Percentiles rank a stretch among this genome's conserved stretches.
These are phyloP conservation scores for Xerocomus nothofagi DNA, from an alignment of 1,284 basidiomycete species.

Conservation along the genomic window DNA sequence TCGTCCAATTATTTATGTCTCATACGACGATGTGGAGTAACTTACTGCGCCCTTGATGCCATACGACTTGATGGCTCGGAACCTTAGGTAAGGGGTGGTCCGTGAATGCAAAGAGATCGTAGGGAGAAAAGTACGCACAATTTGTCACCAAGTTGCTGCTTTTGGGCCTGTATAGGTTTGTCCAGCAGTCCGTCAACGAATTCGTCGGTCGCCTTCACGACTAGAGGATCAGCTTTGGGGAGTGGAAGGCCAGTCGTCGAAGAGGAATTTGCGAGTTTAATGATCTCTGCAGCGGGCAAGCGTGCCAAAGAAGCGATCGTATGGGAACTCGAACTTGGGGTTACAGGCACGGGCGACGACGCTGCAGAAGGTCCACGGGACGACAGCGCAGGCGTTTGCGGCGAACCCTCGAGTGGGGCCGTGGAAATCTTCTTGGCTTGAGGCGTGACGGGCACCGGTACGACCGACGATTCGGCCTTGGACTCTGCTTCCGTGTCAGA, in stretches of 20 bases:
- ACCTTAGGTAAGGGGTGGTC: constrained; percentile 41
- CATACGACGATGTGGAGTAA: constrained; percentile 5
- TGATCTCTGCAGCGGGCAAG: constrained; percentile 69
- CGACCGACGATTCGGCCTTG: constrained; percentile 23
- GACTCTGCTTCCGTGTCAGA: constrained; percentile 56
- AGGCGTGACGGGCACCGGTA: constrained; percentile 52
- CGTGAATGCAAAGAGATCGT: neutral
- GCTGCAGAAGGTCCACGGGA: constrained; percentile 69
- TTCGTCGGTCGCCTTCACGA: constrained; percentile 70
- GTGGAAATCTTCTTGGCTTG: constrained; percentile 56
- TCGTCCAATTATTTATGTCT: neutral
- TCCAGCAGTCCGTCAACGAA: constrained; percentile 73
- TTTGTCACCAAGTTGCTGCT: constrained; percentile 81
- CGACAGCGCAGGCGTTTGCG: constrained; percentile 70
- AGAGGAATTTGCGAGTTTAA: constrained; percentile 57
- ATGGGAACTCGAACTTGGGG: constrained; percentile 45
- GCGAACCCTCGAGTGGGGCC: constrained; percentile 48
- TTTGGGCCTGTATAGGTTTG: constrained; percentile 66
- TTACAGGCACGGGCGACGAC: constrained; percentile 63
- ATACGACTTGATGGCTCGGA: constrained; percentile 76
- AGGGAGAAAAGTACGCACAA: constrained; percentile 47
- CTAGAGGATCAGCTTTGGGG: constrained; percentile 67
- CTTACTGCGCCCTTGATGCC: constrained; percentile 77
- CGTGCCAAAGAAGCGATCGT: constrained; percentile 61
- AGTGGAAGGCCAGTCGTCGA: constrained; percentile 62